Evolutionary conservation across 148 eudicot species (phyloP), one percentile per base, ranked within the genome.

Genomic region (Mesembryanthemum crystallinum): DNA sequence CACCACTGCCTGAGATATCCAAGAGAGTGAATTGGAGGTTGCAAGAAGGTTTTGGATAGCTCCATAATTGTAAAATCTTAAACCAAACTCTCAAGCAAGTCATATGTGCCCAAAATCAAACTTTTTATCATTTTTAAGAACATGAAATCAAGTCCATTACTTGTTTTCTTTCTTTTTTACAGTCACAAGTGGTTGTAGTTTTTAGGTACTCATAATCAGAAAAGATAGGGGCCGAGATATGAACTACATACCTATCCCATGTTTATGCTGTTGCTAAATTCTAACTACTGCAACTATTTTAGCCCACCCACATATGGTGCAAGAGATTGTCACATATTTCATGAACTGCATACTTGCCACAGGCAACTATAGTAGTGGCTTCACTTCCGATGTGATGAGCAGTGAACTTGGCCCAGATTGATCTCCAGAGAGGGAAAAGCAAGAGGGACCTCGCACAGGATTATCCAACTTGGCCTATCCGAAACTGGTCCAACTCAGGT

Each of bases 81-180:
- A 45, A 3, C 76, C 70, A 55, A 80, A 76, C 35, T 64, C 60
- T 58, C 83, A 71, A 76, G 76, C 76, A 71, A 71, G 79, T 32
- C 75, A 18, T 14, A 3, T 57, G n/a, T 5, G 43, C 39, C 51
- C 39, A 21, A 47, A 18, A 33, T 77, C 15, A 43, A 32, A 57
- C n/a, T 13, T 27, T 13, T 27, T 21, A 52, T 12, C 30, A 27
- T 47, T 71, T 30, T 17, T 42, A 42, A 72, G 9, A 63, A 28
- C 81, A 65, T 42, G 76, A 78, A 65, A 72, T 73, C 49, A 78
- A 72, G 47, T 30, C 67, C 65, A 61, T 37, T 67, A 43, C 12
- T 28, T 12, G 8, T 29, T 13, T 32, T 52, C 27, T 8, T 37
- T 29, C 39, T 57, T n/a, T n/a, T n/a, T n/a, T n/a, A n/a, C n/a